phyloP scores from a whole-genome alignment of 2,329 filamentous ascomycete species.

The Chaetothyriales sp. region DNA sequence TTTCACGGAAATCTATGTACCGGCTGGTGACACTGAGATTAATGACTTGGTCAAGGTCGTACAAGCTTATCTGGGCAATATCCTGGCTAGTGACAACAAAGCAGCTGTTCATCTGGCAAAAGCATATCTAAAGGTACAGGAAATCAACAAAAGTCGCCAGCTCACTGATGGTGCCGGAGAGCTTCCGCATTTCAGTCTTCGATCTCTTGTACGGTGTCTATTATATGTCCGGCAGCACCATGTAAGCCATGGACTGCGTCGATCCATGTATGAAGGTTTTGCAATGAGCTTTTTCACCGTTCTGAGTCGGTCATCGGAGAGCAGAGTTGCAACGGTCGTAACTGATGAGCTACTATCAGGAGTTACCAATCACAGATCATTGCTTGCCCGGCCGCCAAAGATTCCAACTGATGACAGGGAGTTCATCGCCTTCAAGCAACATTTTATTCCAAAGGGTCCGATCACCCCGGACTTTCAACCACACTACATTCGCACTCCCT shows the following conservation, averaged over 20 bases:
- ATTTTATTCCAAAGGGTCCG: constrained; percentile 73
- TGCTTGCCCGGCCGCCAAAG: constrained; percentile 64
- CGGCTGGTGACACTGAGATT: constrained; percentile 71
- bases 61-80: constrained; percentile 65
- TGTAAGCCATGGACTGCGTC: constrained; percentile 65
- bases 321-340: constrained; percentile 62
- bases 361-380: constrained; percentile 51
- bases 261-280: constrained; percentile 86
- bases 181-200: constrained; percentile 89
- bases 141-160: constrained; percentile 61
- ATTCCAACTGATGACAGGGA: constrained; percentile 59
- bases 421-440: constrained; percentile 77
- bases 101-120: constrained; percentile 66
- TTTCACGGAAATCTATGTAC: constrained; percentile 91
- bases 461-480: constrained; percentile 52
- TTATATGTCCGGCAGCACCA: constrained; percentile 77
- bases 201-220: constrained; percentile 79
- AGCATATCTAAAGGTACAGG: constrained; percentile 78
- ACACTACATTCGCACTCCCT: constrained; percentile 93
- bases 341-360: constrained; percentile 62
- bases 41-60: constrained; percentile 81
- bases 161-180: constrained; percentile 92
- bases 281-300: constrained; percentile 96
- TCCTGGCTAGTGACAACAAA: constrained; percentile 55
- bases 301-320: constrained; percentile 66